Evolutionary conservation across 2,329 filamentous ascomycete species (phyloP).

Genomic region (Claviceps humidiphila): DNA sequence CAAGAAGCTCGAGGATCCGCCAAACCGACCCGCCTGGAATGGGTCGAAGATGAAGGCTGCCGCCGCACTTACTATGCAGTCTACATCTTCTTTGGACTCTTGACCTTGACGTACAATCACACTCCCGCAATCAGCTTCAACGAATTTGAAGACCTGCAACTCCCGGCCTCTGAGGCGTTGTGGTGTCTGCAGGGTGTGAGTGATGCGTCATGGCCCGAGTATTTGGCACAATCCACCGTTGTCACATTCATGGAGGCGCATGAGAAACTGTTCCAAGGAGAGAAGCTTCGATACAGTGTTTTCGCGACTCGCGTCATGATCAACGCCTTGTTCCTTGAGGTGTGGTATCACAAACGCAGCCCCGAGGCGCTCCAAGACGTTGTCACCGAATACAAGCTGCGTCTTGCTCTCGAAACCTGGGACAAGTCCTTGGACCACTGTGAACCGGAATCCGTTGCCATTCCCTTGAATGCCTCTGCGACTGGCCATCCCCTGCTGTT

Average conservation of each 20-base stretch:
- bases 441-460: slow-evolving; percentile 77
- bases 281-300: slow-evolving; percentile 80
- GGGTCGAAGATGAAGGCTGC: slow-evolving; percentile 95
- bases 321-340: slow-evolving; percentile 93
- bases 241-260: slow-evolving; percentile 90
- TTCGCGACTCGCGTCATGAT: slow-evolving; percentile 98
- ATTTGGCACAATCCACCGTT: slow-evolving; percentile 53
- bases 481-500: slow-evolving; percentile 94
- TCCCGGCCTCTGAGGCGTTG: slow-evolving; percentile 84
- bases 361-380: slow-evolving; percentile 96
- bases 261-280: slow-evolving; percentile 89
- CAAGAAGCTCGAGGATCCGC: slow-evolving; percentile 72
- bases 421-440: slow-evolving; percentile 90
- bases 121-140: slow-evolving; percentile 97
- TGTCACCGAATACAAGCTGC: slow-evolving; percentile 94
- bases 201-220: slow-evolving; percentile 73
- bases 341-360: slow-evolving; percentile 98
- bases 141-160: slow-evolving; percentile 84
- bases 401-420: slow-evolving; percentile 95
- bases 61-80: slow-evolving; percentile 95
- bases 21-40: slow-evolving; percentile 69
- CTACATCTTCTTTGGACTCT: slow-evolving; percentile 94
- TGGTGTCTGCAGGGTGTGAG: slow-evolving; percentile 80
- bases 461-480: slow-evolving; percentile 85
- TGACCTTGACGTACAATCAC: slow-evolving; percentile 95